Evolutionary conservation across 352 stramenopile species (phyloP), one percentile per base, ranked within the genome.

Genomic region (Phytopythium kandeliae): DNA sequence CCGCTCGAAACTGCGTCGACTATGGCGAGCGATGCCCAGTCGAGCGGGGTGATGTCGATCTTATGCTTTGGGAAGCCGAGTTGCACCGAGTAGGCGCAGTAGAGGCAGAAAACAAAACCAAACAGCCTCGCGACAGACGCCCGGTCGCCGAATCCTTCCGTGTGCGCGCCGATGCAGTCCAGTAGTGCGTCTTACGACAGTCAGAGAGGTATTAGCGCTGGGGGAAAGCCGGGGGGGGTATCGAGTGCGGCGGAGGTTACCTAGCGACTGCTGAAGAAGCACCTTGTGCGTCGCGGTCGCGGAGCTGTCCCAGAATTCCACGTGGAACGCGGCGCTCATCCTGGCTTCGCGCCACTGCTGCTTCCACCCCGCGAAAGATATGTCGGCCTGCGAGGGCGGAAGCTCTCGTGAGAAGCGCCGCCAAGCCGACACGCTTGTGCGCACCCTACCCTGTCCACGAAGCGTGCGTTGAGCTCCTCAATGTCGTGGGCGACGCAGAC

Each of bases 271-370:
- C 38, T 87, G 77, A 36, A 89, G 57, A 17, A 87, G 67, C 2
- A 64, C 66, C 47, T 81, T 78, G 60, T 89, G 78, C 4, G 57
- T 78, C 19, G 57, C 59, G 0, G 71, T 70, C 4, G 78, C 71
- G 15, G 69, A 78, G 43, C 78, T 89, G 48, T 87, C 70, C 65
- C 74, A 85, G 52, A 87, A 89, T 60, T 89, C 78, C n/a, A 87
- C 74, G 46, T 86, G 78, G 58, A 86, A 85, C 49, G 72, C 51
- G 2, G 71, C 62, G 51, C 76, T 86, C 63, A 87, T 69, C 15
- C 64, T 60, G 10, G 50, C 42, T 22, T 66, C 51, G 3, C 11
- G 30, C 78, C 78, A 89, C 22, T 81, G 64, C 21, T 53, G 46
- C 60, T 87, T 86, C 51, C 69, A 89, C 9, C 50, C 51, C 0